A percentile compares a stretch with the other conserved stretches of the same genome.
These are phyloP conservation scores for Cystofilobasidium bisporidii DNA, from an alignment of 768 basidiomycete genomes.

Conservation along the genomic window DNA sequence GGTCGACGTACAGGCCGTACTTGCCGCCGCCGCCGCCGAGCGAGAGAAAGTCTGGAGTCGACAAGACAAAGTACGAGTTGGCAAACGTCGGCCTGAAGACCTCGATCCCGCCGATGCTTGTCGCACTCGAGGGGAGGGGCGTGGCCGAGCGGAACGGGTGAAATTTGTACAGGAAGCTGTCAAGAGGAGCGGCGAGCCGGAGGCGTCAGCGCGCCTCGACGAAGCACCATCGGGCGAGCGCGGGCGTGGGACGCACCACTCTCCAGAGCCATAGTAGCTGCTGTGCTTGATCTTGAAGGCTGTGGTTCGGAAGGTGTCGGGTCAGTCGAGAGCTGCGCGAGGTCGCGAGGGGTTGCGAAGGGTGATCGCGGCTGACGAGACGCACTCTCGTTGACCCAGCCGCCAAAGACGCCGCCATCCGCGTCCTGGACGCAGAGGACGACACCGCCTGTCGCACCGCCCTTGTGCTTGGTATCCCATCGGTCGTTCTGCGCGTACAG, in stretches of 20 bases:
- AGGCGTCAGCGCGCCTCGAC: background rate
- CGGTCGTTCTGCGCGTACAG: slow-evolving; percentile 50
- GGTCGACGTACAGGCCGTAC: slow-evolving; percentile 82
- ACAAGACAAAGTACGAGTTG: slow-evolving; percentile 83
- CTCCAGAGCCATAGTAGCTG: slow-evolving; percentile 78
- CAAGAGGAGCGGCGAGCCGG: no score
- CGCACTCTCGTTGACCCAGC: slow-evolving; percentile 64
- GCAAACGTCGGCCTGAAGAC: slow-evolving; percentile 75
- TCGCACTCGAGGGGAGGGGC: background rate
- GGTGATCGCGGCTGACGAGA: background rate
- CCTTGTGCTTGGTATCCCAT: slow-evolving; percentile 31
- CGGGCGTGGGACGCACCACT: slow-evolving; percentile 51
- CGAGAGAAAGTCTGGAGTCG: slow-evolving; percentile 67
- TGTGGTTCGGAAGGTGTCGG: background rate
- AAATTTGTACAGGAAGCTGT: slow-evolving; percentile 28
- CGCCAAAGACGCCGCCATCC: slow-evolving; percentile 62
- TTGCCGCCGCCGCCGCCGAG: slow-evolving; percentile 86
- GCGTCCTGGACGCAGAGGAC: slow-evolving; percentile 61
- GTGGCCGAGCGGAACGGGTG: slow-evolving; percentile 15
- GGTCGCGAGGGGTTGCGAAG: background rate
- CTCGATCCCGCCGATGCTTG: slow-evolving; percentile 41
- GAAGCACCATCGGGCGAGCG: background rate
- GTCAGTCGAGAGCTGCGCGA: background rate
- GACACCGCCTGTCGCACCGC: slow-evolving; percentile 43
- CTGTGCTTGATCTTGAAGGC: slow-evolving; percentile 48